These are phyloP conservation scores for Colletotrichum sp. DNA, from an alignment of 2,329 filamentous ascomycete genomes.

Conservation along the genomic window DNA sequence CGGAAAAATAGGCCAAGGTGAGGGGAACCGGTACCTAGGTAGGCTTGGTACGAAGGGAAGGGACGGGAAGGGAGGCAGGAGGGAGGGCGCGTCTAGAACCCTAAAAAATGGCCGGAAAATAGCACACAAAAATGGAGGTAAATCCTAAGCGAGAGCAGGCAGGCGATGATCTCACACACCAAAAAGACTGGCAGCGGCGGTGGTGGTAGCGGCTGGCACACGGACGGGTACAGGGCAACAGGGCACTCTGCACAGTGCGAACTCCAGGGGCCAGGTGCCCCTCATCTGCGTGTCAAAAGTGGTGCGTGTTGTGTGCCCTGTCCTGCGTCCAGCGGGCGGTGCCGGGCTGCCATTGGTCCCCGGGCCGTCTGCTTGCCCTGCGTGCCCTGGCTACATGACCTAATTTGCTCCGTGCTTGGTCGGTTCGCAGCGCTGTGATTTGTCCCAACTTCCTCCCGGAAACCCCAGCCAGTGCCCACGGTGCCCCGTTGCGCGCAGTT, in stretches of 20 bases:
- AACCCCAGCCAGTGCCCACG: neutral
- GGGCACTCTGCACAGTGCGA: neutral
- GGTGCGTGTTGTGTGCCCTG: neutral
- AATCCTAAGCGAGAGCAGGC: constrained; percentile 15
- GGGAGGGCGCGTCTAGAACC: constrained; percentile 14
- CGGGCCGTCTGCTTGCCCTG: neutral
- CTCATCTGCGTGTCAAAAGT: neutral
- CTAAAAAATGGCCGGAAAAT: constrained; percentile 8
- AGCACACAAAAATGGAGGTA: constrained; percentile 19
- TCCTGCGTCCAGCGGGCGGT: neutral
- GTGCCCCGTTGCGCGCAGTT: constrained; percentile 25
- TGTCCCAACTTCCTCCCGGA: constrained; percentile 16
- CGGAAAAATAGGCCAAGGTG: neutral
- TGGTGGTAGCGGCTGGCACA: neutral
- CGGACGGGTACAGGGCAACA: neutral
- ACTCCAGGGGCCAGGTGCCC: neutral
- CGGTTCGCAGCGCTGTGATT: constrained; percentile 11
- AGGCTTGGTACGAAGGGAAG: neutral
- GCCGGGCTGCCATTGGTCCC: neutral
- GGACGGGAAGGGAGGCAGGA: neutral
- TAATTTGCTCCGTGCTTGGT: constrained; percentile 19
- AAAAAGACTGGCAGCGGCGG: neutral
- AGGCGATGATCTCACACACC: constrained; percentile 8
- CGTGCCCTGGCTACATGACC: constrained; percentile 13
- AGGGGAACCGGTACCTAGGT: neutral